Evolutionary conservation across 164 flowering plant species (phyloP), one percentile per base, ranked within the genome.

Genomic region (Protea cynaroides): DNA sequence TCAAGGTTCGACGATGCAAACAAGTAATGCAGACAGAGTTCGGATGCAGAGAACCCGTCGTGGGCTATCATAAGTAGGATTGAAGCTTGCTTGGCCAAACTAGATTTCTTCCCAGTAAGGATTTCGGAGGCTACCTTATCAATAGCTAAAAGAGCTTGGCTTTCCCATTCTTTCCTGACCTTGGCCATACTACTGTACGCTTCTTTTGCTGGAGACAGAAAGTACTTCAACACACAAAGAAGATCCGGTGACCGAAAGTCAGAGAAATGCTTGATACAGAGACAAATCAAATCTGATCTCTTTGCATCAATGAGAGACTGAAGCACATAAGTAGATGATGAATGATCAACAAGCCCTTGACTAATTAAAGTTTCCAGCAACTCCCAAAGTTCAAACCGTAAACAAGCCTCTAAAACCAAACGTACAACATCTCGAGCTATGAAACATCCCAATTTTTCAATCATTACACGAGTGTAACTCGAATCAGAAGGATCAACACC

Each of bases 11-110:
- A 29, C 0, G 90, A 82, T 11, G 86, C 79, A 43, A 95, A 58
- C 64, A 95, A 61, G 72, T 81, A 86, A 79, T 92, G 97, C 83
- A 95, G 62, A 65, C 96, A 88, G 54, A 88, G 72, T 69, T 95
- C 99, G 1, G 82, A 58, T 18, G 65, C 64, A 4, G 82, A 69
- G 61, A 95, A 95, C 44, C 81, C 90, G 67, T 95, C 99, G 72
- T 86, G 71, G 0, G 93, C 99, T 23, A 88, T 15, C 92, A 85
- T 83, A 13, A 95, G 81, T 68, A 85, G 61, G 50, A 89, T 34
- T 0, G 96, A 68, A 43, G 96, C 92, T 24, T 79, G 83, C 68
- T 77, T 86, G 0, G 88, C 92, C 58, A 81, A 37, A 0, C 0
- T 34, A 17, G 63, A 25, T 19, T 74, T 73, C 64, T 76, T 74